Conservation (phyloP, 1,139 yeast species). For the Nadsonia commutata region DNA sequence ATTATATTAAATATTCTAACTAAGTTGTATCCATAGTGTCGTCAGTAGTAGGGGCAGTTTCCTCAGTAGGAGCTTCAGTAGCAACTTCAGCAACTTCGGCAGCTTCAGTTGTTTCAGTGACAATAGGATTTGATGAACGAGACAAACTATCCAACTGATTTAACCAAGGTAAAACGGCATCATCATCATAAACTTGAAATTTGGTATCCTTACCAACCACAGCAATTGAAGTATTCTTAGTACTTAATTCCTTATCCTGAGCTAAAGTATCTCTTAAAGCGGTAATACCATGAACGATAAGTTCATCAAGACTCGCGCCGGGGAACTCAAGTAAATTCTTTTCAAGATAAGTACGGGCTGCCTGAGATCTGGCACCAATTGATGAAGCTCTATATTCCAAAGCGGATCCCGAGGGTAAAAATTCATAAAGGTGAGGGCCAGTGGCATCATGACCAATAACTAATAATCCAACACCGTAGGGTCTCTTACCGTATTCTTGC, state of each 20-base stretch:
- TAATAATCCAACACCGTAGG: conserved; percentile 91
- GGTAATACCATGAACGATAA: conserved; percentile 75
- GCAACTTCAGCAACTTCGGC: conserved; percentile 9
- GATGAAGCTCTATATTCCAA: conserved; percentile 89
- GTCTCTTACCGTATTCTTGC: conserved; percentile 90
- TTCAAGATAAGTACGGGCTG: conserved; percentile 91
- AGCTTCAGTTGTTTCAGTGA: conserved; percentile 6
- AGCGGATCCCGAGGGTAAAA: conserved; percentile 90
- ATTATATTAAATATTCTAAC: too few relatives aligned
- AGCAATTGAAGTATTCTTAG: conserved; percentile 77
- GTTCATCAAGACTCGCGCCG: conserved; percentile 48
- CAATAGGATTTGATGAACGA: conserved; percentile 13
- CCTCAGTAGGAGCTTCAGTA: conserved; percentile 6
- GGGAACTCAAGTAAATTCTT: conserved; percentile 61
- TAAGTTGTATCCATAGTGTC: conserved; percentile 14
- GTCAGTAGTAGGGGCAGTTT: conserved; percentile 6
- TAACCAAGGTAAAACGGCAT: conserved; percentile 62
- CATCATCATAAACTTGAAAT: conserved; percentile 74
- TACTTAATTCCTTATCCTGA: conserved; percentile 82
- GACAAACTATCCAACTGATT: conserved; percentile 50
- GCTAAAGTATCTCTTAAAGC: conserved; percentile 89
- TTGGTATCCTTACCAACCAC: conserved; percentile 70
- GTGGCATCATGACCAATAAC: conserved; percentile 88
- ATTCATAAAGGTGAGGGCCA: conserved; percentile 89
- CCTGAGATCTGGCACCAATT: conserved; percentile 97